Evolutionary conservation across 768 basidiomycete species (phyloP), one percentile per base, ranked within the genome.

Genomic region (Baorangia bicolor): DNA sequence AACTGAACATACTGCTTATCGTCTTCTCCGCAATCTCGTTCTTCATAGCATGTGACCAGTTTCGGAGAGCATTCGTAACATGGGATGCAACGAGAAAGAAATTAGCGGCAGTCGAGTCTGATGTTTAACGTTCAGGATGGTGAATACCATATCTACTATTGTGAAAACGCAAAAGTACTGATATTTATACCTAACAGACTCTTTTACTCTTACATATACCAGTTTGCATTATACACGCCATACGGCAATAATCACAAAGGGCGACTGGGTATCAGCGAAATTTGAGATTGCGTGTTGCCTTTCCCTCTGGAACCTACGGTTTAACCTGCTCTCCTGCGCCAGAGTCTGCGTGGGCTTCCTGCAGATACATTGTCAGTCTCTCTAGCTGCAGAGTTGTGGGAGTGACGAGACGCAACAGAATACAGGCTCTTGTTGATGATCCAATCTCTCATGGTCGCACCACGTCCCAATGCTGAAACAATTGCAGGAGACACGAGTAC

Each of bases 11-110:
- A 7, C 18, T 68, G 13, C 8, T 60, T 18, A 16, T 68, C 31
- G 28, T 63, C 30, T 57, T 56, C 53, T 51, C 63, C 5, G 58
- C 23, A 5, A 50, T 65, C 40, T 48, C 60, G 5, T 46, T 62
- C 42, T 23, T 57, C 48, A 49, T 68, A 5, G 53, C 66, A 10
- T 62, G 57, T 7, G 60, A 65, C 43, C 63, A 68, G 45, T 63
- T 68, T 33, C 34, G 54, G 45, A 63, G 63, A 34, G 66, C 58
- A 8, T 55, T 67, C 40, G 1, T 63, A 21, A 27, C 35, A 21
- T 68, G 65, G 65, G 13, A 47, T 30, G 51, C 45, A 21, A 38
- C 25, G 38, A 63, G 51, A 42, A 34, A 46, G 41, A 65, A 68
- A 53, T 18, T 34, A 7, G 30, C 9, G 6, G 47, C 45, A 43